Evolutionary conservation across 495 filamentous ascomycete species (phyloP).

Genomic region (Penicillium tannophilum): DNA sequence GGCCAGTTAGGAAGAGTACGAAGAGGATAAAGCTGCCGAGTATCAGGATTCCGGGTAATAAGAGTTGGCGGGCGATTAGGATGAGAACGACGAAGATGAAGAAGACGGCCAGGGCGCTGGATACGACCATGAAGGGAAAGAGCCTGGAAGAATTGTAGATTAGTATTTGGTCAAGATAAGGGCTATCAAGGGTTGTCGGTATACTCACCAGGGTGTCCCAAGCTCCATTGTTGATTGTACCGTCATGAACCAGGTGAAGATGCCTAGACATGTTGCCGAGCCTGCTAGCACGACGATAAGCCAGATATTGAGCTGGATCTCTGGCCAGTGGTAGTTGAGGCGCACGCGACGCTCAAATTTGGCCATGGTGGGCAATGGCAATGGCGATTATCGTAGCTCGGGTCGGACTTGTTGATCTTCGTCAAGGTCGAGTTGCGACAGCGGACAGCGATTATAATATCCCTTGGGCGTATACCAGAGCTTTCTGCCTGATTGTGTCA

Average conservation of each 20-base stretch:
- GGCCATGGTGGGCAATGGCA: constrained; percentile 20
- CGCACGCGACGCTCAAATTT: constrained; percentile 34
- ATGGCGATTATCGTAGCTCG: neutral
- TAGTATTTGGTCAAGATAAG: constrained; percentile 4
- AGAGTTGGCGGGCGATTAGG: constrained; percentile 74
- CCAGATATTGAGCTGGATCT: constrained; percentile 90
- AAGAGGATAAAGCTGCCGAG: constrained; percentile 92
- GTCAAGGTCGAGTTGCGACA: neutral
- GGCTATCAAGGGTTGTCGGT: constrained; percentile 3
- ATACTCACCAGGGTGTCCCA: constrained; percentile 76
- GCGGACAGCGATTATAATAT: neutral
- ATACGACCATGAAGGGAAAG: constrained; percentile 87
- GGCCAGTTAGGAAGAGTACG: constrained; percentile 85
- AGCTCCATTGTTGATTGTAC: constrained; percentile 73
- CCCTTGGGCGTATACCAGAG: neutral
- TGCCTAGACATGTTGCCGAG: constrained; percentile 76
- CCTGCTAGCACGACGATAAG: constrained; percentile 83
- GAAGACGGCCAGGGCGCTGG: constrained; percentile 65
- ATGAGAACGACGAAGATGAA: constrained; percentile 72
- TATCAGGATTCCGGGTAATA: constrained; percentile 89
- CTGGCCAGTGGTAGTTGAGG: constrained; percentile 90
- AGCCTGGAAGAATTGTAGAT: constrained; percentile 59
- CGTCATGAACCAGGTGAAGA: constrained; percentile 82
- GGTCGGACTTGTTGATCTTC: neutral
- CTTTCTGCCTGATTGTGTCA: neutral